A percentile compares a stretch with the other conserved stretches of the same genome.
These are phyloP conservation scores for Leccinum barrowsii DNA, from an alignment of 768 basidiomycete genomes.

Conservation along the genomic window DNA sequence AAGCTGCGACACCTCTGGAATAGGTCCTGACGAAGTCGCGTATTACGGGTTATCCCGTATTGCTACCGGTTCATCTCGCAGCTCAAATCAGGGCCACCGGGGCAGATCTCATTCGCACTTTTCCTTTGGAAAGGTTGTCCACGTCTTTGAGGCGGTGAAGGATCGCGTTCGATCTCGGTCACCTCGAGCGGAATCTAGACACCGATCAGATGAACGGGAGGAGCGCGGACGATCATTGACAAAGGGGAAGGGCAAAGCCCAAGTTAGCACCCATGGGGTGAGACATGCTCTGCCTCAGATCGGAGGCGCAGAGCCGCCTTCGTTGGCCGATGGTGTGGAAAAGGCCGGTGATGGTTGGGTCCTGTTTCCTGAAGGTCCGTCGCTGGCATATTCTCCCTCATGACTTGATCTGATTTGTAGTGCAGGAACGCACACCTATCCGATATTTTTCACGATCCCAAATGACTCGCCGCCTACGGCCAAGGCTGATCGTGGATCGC, in stretches of 20 bases:
- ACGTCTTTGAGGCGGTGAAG: conserved; percentile 42
- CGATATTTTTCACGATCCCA: conserved; percentile 88
- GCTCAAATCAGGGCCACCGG: conserved; percentile 24
- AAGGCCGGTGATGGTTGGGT: conserved; percentile 63
- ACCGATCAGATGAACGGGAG: conserved; percentile 4
- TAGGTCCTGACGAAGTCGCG: conserved; percentile 2
- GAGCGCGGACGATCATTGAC: conserved; percentile 30
- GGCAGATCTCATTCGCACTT: conserved; percentile 45
- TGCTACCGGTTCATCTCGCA: conserved; percentile 10
- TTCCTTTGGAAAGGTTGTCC: conserved; percentile 51
- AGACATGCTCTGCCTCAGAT: conserved; percentile 20
- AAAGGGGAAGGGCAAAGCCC: conserved; percentile 31
- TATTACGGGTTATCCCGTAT: conserved; percentile 16
- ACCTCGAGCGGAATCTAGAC: conserved; percentile 20
- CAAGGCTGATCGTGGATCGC: conserved; percentile 68
- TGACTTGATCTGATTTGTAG: conserved; percentile 45
- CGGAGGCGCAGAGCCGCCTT: conserved; percentile 29
- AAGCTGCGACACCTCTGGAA: conserved; percentile 6
- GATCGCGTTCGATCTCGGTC: conserved; percentile 48
- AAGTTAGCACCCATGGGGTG: not conserved
- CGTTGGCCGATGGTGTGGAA: conserved; percentile 14
- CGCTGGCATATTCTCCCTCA: conserved; percentile 12
- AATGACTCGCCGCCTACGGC: conserved; percentile 74
- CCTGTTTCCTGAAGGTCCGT: conserved; percentile 79
- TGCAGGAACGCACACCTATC: conserved; percentile 87